Evolutionary conservation across 805 yeast genomes (phyloP).

Genomic region (Nakazawaea wyomingensis): DNA sequence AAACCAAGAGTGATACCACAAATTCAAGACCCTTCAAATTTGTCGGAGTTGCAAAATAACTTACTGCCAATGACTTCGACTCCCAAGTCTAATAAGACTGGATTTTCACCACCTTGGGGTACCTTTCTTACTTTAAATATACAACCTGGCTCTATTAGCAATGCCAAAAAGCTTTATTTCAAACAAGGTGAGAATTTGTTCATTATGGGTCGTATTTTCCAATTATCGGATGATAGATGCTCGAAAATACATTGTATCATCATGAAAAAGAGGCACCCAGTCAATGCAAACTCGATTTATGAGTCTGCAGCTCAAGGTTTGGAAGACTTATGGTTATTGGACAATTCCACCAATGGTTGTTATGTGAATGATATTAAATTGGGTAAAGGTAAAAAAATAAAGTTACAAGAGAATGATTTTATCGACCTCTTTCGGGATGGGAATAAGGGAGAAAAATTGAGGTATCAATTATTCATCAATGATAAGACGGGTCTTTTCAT

Average conservation of each 20-base stretch:
- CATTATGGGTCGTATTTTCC: slow-evolving; percentile 69
- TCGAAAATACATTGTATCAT: slow-evolving; percentile 82
- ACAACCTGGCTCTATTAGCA: slow-evolving; percentile 37
- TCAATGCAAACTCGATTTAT: slow-evolving; percentile 43
- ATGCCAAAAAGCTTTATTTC: slow-evolving; percentile 44
- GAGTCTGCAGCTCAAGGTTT: slow-evolving; percentile 72
- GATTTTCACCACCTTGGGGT: slow-evolving; percentile 36
- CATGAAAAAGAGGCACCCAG: slow-evolving; percentile 56
- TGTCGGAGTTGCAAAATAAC: slow-evolving; percentile 8
- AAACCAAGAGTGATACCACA: slow-evolving; percentile 9
- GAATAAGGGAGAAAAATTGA: slow-evolving; percentile 43
- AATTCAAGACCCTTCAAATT: slow-evolving; percentile 7
- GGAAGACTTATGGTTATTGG: slow-evolving; percentile 76
- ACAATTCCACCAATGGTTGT: slow-evolving; percentile 77
- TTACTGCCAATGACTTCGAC: slow-evolving; percentile 2
- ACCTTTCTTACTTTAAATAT: slow-evolving; percentile 61
- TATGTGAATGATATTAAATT: slow-evolving; percentile 55
- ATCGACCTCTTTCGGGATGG: slow-evolving; percentile 63
- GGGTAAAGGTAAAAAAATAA: slow-evolving; percentile 57
- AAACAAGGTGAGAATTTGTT: slow-evolving; percentile 63
- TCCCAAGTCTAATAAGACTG: slow-evolving; percentile 11
- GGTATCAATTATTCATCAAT: slow-evolving; percentile 46
- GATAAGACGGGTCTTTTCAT: slow-evolving; percentile 64
- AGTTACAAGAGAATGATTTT: slow-evolving; percentile 59
- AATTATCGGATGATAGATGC: slow-evolving; percentile 66